Percentiles rank a stretch among this genome's conserved stretches.
phyloP scores from a whole-genome alignment of 352 stramenopile genomes.

The Globisporangium takayamanum region DNA sequence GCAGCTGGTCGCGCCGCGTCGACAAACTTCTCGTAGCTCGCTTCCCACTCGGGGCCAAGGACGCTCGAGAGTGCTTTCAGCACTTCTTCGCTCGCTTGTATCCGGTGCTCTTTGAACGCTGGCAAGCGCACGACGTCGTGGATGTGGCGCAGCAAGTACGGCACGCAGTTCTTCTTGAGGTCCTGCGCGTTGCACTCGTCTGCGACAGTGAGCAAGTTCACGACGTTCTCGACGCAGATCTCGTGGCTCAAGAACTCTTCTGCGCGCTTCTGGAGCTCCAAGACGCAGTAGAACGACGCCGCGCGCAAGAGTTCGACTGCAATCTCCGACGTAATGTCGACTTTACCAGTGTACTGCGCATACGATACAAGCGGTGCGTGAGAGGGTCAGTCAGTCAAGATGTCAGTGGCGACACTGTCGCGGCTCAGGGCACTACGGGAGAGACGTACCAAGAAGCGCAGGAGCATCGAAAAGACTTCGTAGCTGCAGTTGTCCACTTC shows the following conservation, averaged over 20 bases:
- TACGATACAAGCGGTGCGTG: neutral
- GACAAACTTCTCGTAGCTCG: conserved; percentile 66
- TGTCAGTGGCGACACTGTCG: neutral
- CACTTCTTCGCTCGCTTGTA: conserved; percentile 79
- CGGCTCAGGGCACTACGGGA: neutral
- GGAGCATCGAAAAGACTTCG: conserved; percentile 78
- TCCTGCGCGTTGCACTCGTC: conserved; percentile 75
- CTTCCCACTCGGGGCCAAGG: conserved; percentile 71
- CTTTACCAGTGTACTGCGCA: conserved; percentile 79
- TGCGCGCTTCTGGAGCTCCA: conserved; percentile 80
- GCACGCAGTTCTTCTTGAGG: conserved; percentile 82
- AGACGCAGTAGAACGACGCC: conserved; percentile 77
- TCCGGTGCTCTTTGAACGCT: conserved; percentile 67
- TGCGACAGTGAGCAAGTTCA: conserved; percentile 65
- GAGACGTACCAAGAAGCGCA: conserved; percentile 73
- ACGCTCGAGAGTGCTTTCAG: conserved; percentile 76
- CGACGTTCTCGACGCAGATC: conserved; percentile 77
- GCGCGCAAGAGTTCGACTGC: conserved; percentile 77
- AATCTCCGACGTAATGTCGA: conserved; percentile 75
- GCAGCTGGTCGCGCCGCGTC: conserved; percentile 16
- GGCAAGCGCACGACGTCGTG: conserved; percentile 75
- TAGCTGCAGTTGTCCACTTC: conserved; percentile 88
- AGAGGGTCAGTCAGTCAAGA: conserved; percentile 6
- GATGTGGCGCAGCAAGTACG: conserved; percentile 84
- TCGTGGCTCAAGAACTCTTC: conserved; percentile 76